Percentiles rank a stretch among this genome's conserved stretches.
These are phyloP conservation scores for Euphorbia tirucalli DNA, from an alignment of 345 rosid genomes.

Conservation along the genomic window DNA sequence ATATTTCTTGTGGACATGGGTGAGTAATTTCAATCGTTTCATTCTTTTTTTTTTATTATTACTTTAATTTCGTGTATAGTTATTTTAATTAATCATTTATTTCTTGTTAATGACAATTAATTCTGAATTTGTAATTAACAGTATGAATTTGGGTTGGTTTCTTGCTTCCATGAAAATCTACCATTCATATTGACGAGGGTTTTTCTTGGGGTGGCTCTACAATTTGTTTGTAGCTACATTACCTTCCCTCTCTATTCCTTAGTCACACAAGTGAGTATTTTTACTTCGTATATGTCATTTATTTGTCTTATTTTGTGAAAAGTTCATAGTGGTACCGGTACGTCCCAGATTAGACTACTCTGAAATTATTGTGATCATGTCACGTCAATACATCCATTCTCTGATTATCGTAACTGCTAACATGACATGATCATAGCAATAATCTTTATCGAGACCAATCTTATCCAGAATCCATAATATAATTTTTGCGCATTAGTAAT, in stretches of 20 bases:
- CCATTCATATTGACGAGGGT: constrained; percentile 28
- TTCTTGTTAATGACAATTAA: not conserved
- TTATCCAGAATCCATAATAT: too few species aligned
- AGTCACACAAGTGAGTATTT: constrained; percentile 52
- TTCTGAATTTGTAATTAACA: not conserved
- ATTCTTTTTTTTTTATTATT: not conserved
- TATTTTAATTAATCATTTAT: too few species aligned
- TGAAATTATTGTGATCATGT: too few species aligned
- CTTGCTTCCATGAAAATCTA: constrained; percentile 47
- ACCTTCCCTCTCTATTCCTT: constrained; percentile 58
- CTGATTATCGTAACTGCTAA: too few species aligned
- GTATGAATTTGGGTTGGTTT: constrained; percentile 36
- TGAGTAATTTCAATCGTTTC: constrained; percentile 11
- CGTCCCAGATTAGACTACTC: too few species aligned
- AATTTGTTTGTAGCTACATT: constrained; percentile 51
- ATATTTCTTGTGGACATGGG: constrained; percentile 49
- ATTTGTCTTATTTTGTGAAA: too few species aligned
- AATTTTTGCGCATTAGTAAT: too few species aligned
- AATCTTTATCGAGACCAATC: too few species aligned
- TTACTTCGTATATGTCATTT: not conserved
- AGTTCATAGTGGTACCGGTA: too few species aligned
- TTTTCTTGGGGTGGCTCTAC: constrained; percentile 36
- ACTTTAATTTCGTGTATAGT: too few species aligned
- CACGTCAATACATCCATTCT: too few species aligned
- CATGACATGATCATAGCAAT: too few species aligned